Conservation (phyloP, 768 basidiomycete genomes). For the Suillus lakei region DNA sequence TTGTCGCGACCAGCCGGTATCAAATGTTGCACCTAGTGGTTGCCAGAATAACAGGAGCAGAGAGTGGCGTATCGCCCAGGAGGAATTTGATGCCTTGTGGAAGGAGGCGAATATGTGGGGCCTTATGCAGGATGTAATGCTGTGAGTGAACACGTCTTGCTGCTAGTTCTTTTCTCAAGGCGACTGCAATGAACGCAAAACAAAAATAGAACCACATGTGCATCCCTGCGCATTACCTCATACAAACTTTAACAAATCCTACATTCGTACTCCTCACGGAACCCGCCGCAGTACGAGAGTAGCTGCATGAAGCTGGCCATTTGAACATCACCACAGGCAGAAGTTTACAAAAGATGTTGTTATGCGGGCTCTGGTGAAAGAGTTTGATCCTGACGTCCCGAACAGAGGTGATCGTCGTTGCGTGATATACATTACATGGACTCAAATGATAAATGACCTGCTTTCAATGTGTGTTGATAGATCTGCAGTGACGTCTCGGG, state of each 20-base stretch:
- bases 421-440: no score
- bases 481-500: no score
- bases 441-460: no score
- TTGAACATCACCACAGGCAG: no score
- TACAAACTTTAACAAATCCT: conserved; percentile 83
- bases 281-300: conserved; percentile 81
- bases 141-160: conserved; percentile 48
- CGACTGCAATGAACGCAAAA: conserved; percentile 64
- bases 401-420: no score
- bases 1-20: conserved; percentile 59
- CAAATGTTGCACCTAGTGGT: not conserved
- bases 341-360: conserved; percentile 79
- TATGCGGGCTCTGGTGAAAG: conserved; percentile 66
- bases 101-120: conserved; percentile 85
- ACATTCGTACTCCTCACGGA: conserved; percentile 66
- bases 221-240: conserved; percentile 58
- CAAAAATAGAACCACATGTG: conserved; percentile 49
- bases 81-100: conserved; percentile 64
- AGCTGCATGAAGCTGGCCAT: conserved; percentile 80
- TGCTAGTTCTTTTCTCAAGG: not conserved
- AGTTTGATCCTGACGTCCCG: conserved; percentile 83
- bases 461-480: no score
- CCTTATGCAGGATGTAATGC: conserved; percentile 75
- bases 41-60: conserved; percentile 57
- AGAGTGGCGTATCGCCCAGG: conserved; percentile 44